phyloP scores from a whole-genome alignment of 352 stramenopile genomes.

The Plasmopara viticola region DNA sequence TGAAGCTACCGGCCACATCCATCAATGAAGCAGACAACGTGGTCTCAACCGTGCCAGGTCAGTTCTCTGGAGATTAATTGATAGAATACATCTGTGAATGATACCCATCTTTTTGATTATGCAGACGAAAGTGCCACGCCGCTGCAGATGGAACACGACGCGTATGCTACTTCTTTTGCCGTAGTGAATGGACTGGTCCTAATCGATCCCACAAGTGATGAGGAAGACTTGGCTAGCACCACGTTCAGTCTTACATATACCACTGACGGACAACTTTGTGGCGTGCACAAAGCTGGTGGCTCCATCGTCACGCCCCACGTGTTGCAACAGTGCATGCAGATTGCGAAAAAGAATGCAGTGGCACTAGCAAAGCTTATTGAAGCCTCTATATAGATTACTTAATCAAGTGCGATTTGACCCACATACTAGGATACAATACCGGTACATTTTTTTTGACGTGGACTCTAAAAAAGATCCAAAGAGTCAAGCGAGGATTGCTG shows the following conservation, averaged over 20 bases:
- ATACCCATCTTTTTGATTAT: not conserved
- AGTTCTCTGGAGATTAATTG: not conserved
- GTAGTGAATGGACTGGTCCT: slow-evolving; percentile 50
- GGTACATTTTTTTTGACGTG: slow-evolving; percentile 12
- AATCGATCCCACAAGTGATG: slow-evolving; percentile 64
- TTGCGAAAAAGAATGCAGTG: slow-evolving; percentile 40
- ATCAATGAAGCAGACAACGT: slow-evolving; percentile 66
- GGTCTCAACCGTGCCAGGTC: slow-evolving; percentile 60
- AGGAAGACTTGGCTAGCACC: slow-evolving; percentile 55
- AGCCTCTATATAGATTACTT: slow-evolving; percentile 7
- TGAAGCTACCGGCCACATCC: slow-evolving; percentile 52
- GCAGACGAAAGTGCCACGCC: slow-evolving; percentile 42
- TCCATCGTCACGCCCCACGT: slow-evolving; percentile 33
- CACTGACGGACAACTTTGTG: slow-evolving; percentile 48
- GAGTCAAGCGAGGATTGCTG: not conserved
- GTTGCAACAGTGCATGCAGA: slow-evolving; percentile 58
- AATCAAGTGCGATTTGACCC: not conserved
- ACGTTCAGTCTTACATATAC: slow-evolving; percentile 66
- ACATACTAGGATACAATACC: not conserved
- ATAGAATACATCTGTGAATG: not conserved
- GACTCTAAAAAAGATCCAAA: slow-evolving; percentile 21
- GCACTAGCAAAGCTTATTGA: slow-evolving; percentile 39
- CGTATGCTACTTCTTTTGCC: slow-evolving; percentile 65
- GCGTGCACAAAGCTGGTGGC: slow-evolving; percentile 71
- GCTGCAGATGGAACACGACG: slow-evolving; percentile 49